These are phyloP conservation scores for Oryza meyeriana DNA, from an alignment of 176 grass and related monocot genomes.

Conservation along the genomic window DNA sequence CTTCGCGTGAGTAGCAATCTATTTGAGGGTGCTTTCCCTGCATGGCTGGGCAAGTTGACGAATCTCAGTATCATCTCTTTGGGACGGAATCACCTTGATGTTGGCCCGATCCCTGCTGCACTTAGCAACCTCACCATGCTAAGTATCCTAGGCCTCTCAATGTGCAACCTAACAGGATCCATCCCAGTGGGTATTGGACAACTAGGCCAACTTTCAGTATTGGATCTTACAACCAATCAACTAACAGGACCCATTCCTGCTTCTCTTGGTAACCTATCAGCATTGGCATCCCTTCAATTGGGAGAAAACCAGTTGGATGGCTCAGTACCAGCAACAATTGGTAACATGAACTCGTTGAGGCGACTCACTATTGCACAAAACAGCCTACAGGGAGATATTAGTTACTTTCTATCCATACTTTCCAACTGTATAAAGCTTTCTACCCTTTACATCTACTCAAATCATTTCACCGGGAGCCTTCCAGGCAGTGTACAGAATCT, in stretches of 20 bases:
- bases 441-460: not conserved
- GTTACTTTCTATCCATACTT: not conserved
- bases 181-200: not conserved
- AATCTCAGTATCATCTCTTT: not conserved
- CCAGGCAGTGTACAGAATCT: not conserved
- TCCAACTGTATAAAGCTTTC: not conserved
- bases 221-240: not conserved
- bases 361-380: not conserved
- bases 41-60: not conserved
- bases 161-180: not conserved
- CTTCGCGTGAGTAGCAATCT: not conserved
- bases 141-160: rapidly evolving
- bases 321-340: not conserved
- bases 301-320: not conserved
- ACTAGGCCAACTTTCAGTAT: not conserved
- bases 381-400: not conserved
- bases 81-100: not conserved
- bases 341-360: not conserved
- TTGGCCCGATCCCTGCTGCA: not conserved
- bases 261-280: not conserved
- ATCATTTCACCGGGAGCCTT: not conserved
- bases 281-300: not conserved
- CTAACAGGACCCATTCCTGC: too few species aligned
- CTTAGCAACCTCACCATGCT: not conserved
- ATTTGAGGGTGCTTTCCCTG: not conserved